Percentiles rank a stretch among this genome's conserved stretches.
phyloP scores from a whole-genome alignment of 805 yeast genomes.

The Barnettozyma wickerhamii region DNA sequence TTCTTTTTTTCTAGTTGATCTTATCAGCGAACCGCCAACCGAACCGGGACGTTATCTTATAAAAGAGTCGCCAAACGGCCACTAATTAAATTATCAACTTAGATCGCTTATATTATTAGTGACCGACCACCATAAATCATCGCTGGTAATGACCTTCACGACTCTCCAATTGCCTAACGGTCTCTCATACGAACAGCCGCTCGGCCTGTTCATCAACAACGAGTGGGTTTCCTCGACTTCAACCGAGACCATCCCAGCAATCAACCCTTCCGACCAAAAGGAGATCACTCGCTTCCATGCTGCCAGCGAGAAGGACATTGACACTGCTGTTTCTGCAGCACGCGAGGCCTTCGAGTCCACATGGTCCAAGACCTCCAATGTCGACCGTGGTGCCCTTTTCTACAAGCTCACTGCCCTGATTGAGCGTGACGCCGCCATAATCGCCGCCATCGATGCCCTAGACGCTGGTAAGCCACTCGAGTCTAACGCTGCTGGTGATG shows the following conservation, averaged over 20 bases:
- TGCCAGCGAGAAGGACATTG: slow-evolving; percentile 19
- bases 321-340: slow-evolving; percentile 38
- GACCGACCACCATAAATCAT: not conserved
- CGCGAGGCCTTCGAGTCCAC: slow-evolving; percentile 54
- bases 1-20: too few relatives aligned
- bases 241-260: slow-evolving; percentile 46
- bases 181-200: slow-evolving; percentile 65
- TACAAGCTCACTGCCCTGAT: slow-evolving; percentile 63
- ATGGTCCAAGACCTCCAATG: slow-evolving; percentile 64
- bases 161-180: slow-evolving; percentile 62
- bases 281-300: slow-evolving; percentile 38
- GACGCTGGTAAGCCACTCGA: slow-evolving; percentile 75
- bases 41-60: too few relatives aligned
- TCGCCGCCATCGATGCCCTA: slow-evolving; percentile 65
- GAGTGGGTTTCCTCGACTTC: slow-evolving; percentile 69
- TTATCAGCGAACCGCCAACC: too few relatives aligned
- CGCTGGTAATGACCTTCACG: not conserved
- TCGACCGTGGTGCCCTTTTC: slow-evolving; percentile 46
- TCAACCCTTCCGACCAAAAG: slow-evolving; percentile 59
- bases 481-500: slow-evolving; percentile 65
- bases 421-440: slow-evolving; percentile 56
- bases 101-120: too few relatives aligned
- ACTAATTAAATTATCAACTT: too few relatives aligned
- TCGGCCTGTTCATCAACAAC: slow-evolving; percentile 86
- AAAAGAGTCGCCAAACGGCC: too few relatives aligned